Percentiles rank a stretch among this genome's conserved stretches.
phyloP scores from a whole-genome alignment of 1,284 basidiomycete genomes.

The Paramarasmius palmivorus region DNA sequence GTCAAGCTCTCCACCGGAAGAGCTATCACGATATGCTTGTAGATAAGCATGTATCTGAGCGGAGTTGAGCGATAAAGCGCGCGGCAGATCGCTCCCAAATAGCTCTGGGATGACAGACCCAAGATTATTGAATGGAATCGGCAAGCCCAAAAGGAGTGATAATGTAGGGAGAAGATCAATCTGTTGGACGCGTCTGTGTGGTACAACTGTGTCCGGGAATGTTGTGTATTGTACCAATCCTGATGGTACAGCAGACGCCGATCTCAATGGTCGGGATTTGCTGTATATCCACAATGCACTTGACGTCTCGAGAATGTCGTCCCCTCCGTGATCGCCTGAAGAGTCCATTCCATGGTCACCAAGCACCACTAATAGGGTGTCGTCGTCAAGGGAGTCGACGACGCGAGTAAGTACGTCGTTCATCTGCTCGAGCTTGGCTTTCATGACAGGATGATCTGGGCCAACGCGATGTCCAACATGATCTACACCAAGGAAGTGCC shows the following conservation, averaged over 20 bases:
- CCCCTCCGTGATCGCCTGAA: constrained; percentile 95
- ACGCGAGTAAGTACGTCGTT: constrained; percentile 75
- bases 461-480: constrained; percentile 96
- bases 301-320: constrained; percentile 84
- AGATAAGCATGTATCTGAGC: constrained; percentile 82
- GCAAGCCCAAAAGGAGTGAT: constrained; percentile 88
- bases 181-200: constrained; percentile 81
- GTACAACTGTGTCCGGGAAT: constrained; percentile 60
- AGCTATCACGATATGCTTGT: constrained; percentile 69
- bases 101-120: constrained; percentile 91
- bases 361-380: constrained; percentile 88
- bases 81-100: constrained; percentile 51
- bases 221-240: constrained; percentile 51
- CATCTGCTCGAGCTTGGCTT: constrained; percentile 85
- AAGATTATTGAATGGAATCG: constrained; percentile 95
- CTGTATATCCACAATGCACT: constrained; percentile 93
- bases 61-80: constrained; percentile 74
- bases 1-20: constrained; percentile 74
- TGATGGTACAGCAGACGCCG: constrained; percentile 39
- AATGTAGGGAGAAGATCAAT: constrained; percentile 94
- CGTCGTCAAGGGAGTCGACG: constrained; percentile 70
- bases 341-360: constrained; percentile 99
- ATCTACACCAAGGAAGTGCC: constrained; percentile 97
- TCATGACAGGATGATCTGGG: constrained; percentile 87
- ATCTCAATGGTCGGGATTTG: constrained; percentile 52